phyloP scores from a whole-genome alignment of 306 rosid species.

The Inga laurina region DNA sequence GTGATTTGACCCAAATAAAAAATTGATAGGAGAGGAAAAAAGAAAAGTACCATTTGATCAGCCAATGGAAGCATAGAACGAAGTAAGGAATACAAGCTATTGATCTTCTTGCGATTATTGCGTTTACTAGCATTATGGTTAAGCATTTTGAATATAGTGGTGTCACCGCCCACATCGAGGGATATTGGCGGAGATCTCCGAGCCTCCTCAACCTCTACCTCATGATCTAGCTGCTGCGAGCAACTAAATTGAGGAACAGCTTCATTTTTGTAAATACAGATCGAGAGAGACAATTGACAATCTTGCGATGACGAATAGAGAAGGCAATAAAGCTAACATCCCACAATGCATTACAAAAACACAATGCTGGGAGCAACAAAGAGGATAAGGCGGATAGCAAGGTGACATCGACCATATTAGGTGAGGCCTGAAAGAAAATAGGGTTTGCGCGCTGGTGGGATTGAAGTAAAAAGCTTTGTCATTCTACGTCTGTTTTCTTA shows the following conservation, averaged over 20 bases:
- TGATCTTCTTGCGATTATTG: conserved; percentile 82
- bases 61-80: conserved; percentile 66
- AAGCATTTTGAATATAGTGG: conserved; percentile 53
- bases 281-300: not conserved
- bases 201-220: not conserved
- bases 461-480: too few species aligned
- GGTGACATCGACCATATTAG: too few species aligned
- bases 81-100: conserved; percentile 59
- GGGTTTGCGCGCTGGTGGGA: too few species aligned
- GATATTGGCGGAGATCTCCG: conserved; percentile 23
- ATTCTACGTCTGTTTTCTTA: too few species aligned
- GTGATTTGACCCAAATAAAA: not conserved
- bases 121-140: conserved; percentile 91
- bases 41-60: conserved; percentile 52
- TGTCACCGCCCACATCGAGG: not conserved
- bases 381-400: too few species aligned
- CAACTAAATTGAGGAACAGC: not conserved
- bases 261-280: not conserved
- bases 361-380: too few species aligned
- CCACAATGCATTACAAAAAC: too few species aligned
- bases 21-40: not conserved
- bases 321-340: conserved; percentile 42
- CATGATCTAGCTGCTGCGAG: conserved; percentile 7
- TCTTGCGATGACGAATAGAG: conserved; percentile 15
- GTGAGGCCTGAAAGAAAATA: too few species aligned